phyloP scores from a whole-genome alignment of 345 rosid genomes.

The Salix dunnii region DNA sequence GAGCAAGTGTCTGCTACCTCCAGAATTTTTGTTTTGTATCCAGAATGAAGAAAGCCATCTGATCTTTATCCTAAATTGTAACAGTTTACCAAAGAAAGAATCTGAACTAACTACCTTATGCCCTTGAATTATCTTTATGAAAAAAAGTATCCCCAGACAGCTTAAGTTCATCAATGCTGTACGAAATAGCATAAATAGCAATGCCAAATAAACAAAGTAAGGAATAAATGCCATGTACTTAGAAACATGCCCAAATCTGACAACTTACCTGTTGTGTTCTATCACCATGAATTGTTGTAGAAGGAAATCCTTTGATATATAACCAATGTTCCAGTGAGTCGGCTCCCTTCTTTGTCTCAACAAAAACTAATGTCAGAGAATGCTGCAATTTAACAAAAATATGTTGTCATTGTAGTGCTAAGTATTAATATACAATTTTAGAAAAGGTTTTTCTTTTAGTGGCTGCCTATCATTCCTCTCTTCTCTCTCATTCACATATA shows the following conservation, averaged over 20 bases:
- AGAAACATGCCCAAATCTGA: not conserved
- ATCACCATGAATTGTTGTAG: constrained; percentile 95
- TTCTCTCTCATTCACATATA: not conserved
- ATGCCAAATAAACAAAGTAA: not conserved
- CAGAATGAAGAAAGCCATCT: not conserved
- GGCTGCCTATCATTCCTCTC: not conserved
- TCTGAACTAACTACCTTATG: not conserved
- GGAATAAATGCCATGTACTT: not conserved
- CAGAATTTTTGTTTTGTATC: not conserved
- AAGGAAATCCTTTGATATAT: constrained; percentile 79
- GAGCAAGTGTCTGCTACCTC: not conserved
- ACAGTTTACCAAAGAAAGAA: not conserved
- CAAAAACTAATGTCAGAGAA: constrained; percentile 95
- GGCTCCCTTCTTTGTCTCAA: constrained; percentile 98
- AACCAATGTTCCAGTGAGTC: constrained; percentile 92
- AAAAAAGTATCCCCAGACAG: not conserved
- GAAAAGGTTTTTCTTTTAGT: not conserved
- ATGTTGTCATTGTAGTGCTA: not conserved
- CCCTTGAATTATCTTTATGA: not conserved
- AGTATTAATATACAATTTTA: not conserved
- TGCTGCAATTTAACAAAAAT: constrained; percentile 53
- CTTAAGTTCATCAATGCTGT: not conserved
- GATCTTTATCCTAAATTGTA: not conserved
- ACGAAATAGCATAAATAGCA: not conserved
- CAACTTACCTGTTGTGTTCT: constrained; percentile 76